A percentile compares a stretch with the other conserved stretches of the same genome.
Evolutionary conservation across 2,329 filamentous ascomycete genomes (phyloP).

Genomic region (Fusarium citri): DNA sequence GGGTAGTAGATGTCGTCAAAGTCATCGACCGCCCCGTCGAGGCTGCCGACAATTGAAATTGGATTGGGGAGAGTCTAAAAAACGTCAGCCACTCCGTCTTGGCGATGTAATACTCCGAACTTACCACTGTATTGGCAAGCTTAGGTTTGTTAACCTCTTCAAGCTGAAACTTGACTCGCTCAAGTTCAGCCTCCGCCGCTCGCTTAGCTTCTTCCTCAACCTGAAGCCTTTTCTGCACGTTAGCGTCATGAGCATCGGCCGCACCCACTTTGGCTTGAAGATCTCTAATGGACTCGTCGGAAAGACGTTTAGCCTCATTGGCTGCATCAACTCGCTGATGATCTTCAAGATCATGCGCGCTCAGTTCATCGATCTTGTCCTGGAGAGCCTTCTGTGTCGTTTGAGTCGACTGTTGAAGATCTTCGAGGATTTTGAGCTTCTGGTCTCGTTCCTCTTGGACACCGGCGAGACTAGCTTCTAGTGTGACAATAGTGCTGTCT

Average conservation of each 20-base stretch:
- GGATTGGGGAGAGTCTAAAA: not conserved
- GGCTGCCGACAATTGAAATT: not conserved
- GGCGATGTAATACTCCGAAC: not conserved
- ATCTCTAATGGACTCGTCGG: not conserved
- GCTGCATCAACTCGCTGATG: slow-evolving; percentile 1
- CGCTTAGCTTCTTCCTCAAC: not conserved
- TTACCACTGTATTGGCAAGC: slow-evolving; percentile 2
- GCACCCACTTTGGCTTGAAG: slow-evolving; percentile 3
- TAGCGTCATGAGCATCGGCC: not conserved
- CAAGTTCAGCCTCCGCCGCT: slow-evolving; percentile 2
- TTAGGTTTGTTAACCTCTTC: slow-evolving; percentile 8
- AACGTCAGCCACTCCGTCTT: not conserved
- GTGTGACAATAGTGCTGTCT: not conserved
- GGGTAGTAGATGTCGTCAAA: slow-evolving; percentile 8
- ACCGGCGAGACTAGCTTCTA: not conserved
- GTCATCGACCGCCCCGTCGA: not conserved
- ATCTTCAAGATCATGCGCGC: not conserved
- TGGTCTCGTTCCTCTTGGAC: not conserved
- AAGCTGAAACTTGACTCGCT: not conserved
- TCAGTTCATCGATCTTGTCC: slow-evolving; percentile 2
- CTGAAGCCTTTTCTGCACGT: not conserved
- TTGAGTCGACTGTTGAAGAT: not conserved
- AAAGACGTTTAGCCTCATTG: slow-evolving; percentile 6
- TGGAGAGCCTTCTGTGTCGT: slow-evolving; percentile 3
- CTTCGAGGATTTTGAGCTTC: not conserved